Percentiles rank a stretch among this genome's conserved stretches.
Conservation (phyloP, 129 eudicot genomes). For the Pseudognaphalium luteoalbum region DNA sequence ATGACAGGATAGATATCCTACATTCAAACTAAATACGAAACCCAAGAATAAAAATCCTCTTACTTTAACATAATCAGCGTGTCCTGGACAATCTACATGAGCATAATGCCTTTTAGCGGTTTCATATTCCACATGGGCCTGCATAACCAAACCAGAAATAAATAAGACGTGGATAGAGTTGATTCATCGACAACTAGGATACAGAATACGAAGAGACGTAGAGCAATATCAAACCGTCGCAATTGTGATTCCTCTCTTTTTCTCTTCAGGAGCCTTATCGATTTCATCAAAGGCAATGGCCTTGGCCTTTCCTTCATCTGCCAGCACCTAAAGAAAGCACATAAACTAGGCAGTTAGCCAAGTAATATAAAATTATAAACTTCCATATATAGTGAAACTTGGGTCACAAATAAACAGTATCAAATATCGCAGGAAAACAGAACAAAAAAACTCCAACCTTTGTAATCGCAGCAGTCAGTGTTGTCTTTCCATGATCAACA, state of each 20-base stretch:
- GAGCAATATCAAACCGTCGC: conserved; percentile 52
- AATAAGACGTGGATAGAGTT: conserved; percentile 1
- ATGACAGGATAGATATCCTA: no score
- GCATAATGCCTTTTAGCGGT: conserved; percentile 93
- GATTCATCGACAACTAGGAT: background rate
- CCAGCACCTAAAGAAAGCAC: conserved; percentile 58
- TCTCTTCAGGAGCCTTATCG: conserved; percentile 98
- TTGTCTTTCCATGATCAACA: conserved; percentile 99
- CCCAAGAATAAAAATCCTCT: conserved; percentile 5
- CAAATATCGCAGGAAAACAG: background rate
- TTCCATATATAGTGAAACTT: no score
- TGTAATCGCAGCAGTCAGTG: conserved; percentile 93
- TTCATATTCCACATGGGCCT: conserved; percentile 99
- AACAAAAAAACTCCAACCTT: conserved; percentile 45
- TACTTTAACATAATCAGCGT: conserved; percentile 97
- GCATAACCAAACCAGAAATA: conserved; percentile 26
- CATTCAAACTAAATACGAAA: background rate
- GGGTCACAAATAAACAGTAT: background rate
- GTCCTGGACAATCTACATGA: conserved; percentile 98
- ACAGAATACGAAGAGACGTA: background rate
- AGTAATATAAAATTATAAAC: background rate
- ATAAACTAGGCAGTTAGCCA: background rate
- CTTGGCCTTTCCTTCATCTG: conserved; percentile 97
- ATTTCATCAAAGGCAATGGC: conserved; percentile 93
- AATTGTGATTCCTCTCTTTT: conserved; percentile 93